Conservation (phyloP, 768 basidiomycete species). For the Psilocybe subaeruginosa region DNA sequence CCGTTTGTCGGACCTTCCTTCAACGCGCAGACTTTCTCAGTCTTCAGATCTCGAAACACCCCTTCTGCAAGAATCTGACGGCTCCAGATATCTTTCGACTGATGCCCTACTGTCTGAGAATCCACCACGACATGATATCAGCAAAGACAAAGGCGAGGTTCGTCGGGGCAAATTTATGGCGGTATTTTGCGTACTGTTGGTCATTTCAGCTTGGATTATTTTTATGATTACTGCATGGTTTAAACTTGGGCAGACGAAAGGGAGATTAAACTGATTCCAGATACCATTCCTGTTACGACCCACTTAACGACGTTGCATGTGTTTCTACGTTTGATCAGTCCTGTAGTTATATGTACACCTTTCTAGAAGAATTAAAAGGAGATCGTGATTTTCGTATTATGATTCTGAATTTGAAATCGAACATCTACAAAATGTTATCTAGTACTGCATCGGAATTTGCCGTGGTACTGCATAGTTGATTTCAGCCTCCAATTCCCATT, state of each 20-base stretch:
- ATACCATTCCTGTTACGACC: neutral
- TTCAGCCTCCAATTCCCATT: slow-evolving; percentile 32
- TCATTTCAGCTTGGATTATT: slow-evolving; percentile 61
- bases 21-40: slow-evolving; percentile 11
- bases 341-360: neutral
- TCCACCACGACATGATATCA: neutral
- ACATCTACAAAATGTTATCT: neutral
- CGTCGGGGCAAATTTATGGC: slow-evolving; percentile 56
- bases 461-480: slow-evolving; percentile 42
- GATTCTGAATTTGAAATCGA: neutral
- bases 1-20: neutral
- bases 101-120: neutral
- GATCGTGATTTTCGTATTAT: no score
- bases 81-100: neutral
- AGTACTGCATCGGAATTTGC: slow-evolving; percentile 29
- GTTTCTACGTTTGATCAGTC: neutral
- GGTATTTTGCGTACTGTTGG: slow-evolving; percentile 39
- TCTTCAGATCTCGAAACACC: slow-evolving; percentile 20
- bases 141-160: slow-evolving; percentile 31
- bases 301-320: slow-evolving; percentile 1
- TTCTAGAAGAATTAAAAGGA: no score
- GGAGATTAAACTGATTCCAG: neutral
- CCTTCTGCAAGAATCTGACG: neutral
- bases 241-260: slow-evolving; percentile 41
- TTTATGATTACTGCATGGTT: slow-evolving; percentile 67